These are phyloP conservation scores for Beauveria caledonica DNA, from an alignment of 2,329 filamentous ascomycete genomes.

Conservation along the genomic window DNA sequence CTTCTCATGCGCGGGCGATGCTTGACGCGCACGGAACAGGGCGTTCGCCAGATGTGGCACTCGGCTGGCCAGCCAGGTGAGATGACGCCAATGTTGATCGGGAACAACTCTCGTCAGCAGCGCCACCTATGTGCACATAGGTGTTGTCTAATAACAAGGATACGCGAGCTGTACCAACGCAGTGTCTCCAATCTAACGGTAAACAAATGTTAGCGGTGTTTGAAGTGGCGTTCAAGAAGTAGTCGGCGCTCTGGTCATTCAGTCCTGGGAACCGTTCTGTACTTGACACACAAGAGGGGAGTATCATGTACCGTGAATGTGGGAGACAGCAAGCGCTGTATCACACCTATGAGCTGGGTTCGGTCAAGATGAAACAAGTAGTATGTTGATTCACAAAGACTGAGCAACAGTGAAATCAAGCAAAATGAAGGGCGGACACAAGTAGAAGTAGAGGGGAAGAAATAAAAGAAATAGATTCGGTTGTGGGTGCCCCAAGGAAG, in stretches of 20 bases:
- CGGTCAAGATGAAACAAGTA: slow-evolving; percentile 6
- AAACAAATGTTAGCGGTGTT: neutral
- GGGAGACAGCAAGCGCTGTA: slow-evolving; percentile 1
- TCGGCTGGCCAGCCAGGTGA: neutral
- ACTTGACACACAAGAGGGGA: neutral
- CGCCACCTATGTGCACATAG: neutral
- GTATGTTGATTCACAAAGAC: neutral
- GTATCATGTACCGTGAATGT: neutral
- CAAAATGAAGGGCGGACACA: neutral
- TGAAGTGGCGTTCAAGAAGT: neutral
- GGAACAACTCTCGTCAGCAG: neutral
- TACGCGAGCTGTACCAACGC: neutral
- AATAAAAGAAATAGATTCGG: slow-evolving; percentile 1
- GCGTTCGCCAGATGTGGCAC: neutral
- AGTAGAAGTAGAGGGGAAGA: neutral
- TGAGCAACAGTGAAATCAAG: neutral
- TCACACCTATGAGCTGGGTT: neutral
- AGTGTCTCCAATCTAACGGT: neutral
- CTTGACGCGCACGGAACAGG: neutral
- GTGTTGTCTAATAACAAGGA: neutral
- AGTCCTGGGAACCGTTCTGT: neutral
- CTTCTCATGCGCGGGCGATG: neutral
- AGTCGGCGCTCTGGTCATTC: neutral
- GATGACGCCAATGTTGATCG: neutral
- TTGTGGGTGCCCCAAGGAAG: slow-evolving; percentile 6